Conservation (phyloP, 768 basidiomycete species). For the Pleurotus tuber-regium region DNA sequence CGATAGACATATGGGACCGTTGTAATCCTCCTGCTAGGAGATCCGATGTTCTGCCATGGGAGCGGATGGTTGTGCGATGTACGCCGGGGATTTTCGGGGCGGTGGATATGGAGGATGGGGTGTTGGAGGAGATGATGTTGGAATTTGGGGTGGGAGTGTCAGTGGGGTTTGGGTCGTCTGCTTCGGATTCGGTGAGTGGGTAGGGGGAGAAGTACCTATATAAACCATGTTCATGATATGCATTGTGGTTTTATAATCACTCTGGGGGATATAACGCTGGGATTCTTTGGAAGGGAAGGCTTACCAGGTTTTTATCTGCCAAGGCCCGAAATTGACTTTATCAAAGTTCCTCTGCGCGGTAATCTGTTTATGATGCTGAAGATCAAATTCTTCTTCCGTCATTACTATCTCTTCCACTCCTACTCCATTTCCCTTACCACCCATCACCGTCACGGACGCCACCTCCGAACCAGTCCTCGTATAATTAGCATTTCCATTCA, state of each 20-base stretch:
- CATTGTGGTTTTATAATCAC: too few species aligned
- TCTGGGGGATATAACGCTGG: too few species aligned
- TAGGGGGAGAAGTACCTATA: conserved; percentile 93
- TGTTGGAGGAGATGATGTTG: conserved; percentile 10
- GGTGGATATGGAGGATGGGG: conserved; percentile 18
- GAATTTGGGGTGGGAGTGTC: conserved; percentile 27
- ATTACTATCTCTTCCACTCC: conserved; percentile 33
- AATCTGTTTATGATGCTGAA: conserved; percentile 64
- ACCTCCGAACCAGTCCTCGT: too few species aligned
- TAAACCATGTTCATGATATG: neutral
- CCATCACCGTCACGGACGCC: too few species aligned
- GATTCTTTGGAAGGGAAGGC: conserved; percentile 23
- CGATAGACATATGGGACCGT: conserved; percentile 40
- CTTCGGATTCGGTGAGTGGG: conserved; percentile 69
- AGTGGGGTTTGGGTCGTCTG: too few species aligned
- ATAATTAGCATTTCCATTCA: neutral
- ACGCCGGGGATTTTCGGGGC: conserved; percentile 49
- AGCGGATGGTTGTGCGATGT: conserved; percentile 46
- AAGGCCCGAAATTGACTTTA: conserved; percentile 79
- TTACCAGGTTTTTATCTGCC: conserved; percentile 88
- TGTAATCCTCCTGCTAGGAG: conserved; percentile 62
- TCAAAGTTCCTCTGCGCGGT: conserved; percentile 82
- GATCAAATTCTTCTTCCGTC: conserved; percentile 70
- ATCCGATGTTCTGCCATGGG: conserved; percentile 75
- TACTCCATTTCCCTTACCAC: neutral